Base-by-base conservation (phyloP, 1,284 basidiomycete species). In the Chondrostereum purpureum region DNA sequence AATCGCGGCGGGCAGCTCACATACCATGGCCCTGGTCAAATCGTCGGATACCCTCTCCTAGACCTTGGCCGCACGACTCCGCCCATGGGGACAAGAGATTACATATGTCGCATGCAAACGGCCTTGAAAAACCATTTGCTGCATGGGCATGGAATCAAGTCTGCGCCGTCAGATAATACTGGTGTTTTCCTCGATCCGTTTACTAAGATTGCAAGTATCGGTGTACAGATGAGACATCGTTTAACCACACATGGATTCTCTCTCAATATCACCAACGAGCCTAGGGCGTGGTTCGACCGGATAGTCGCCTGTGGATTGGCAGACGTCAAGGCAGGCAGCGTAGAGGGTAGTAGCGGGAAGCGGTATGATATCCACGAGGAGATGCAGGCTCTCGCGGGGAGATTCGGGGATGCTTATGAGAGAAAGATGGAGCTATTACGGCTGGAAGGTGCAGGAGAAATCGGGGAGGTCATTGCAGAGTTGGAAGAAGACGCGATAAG, bases 1-100 rank as follows among this genome's bases (percentile, higher is more conserved):
- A 77, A 82, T 50, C 76, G 96, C 48, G 95, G 95, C 8, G 95
- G 95, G 1, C 85, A 97, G 64, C 78, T 93, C 46, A 99, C 96
- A 2, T 99, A 92, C 64, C 96, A 99, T 63, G 96, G 96, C 0
- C 95, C 95, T 0, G 96, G 96, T 2, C 96, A 99, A 65, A 73
- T 99, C 51, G 89, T 97, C 11, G 96, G 92, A 23, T 99, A 99
- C 60, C 92, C 93, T 1, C 76, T 98, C 42, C 71, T 98, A 37
- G 93, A 99, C 65, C 73, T 98, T 13, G 69, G 69, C 27, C 75
- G 76, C 34, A 69, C 70, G 46, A 62, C 68, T 18, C 75, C 78
- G 1, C 62, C 69, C 24, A 74, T 80, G 59, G 72, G 82, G 45
- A 77, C 81, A 49, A 78, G 78, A 37, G 83, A 83, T 50, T 92